Percentiles rank a stretch among this genome's conserved stretches.
Evolutionary conservation across 2,329 filamentous ascomycete species (phyloP).

Genomic region (Chaetomium globosum): DNA sequence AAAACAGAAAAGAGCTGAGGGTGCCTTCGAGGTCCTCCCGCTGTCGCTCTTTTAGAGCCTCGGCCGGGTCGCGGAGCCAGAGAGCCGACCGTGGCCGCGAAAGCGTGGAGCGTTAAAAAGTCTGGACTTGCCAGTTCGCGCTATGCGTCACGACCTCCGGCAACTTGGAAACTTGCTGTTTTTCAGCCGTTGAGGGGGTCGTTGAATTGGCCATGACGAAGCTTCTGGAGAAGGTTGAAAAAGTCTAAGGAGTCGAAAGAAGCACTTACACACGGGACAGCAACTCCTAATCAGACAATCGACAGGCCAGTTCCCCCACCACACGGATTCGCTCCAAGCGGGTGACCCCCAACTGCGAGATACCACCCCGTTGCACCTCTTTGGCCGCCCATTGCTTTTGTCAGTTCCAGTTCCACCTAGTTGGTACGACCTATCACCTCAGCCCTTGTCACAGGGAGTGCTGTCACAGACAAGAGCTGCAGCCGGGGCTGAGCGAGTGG

Average conservation of each 20-base stretch:
- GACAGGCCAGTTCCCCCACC: constrained; percentile 4
- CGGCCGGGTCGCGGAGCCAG: constrained; percentile 14
- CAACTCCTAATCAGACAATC: constrained; percentile 2
- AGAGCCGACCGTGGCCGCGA: constrained; percentile 10
- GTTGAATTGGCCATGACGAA: background rate
- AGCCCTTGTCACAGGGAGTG: background rate
- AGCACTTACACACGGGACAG: constrained; percentile 11
- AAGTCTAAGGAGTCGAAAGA: background rate
- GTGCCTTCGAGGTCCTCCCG: background rate
- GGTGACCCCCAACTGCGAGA: background rate
- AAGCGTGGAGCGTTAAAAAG: constrained; percentile 1
- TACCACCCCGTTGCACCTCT: background rate
- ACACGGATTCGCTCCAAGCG: background rate
- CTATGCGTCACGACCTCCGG: constrained; percentile 2
- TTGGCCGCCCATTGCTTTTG: constrained; percentile 2
- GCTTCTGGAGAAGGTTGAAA: background rate
- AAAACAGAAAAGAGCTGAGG: constrained; percentile 4
- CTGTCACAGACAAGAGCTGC: background rate
- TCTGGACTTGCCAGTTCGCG: constrained; percentile 1
- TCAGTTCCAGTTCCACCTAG: background rate
- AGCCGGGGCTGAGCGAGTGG: background rate
- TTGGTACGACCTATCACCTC: constrained; percentile 7
- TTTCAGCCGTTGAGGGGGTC: background rate
- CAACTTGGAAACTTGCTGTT: background rate
- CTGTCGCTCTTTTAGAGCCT: constrained; percentile 5